Evolutionary conservation across 148 eudicot genomes (phyloP).

Genomic region (Cornus kousa): DNA sequence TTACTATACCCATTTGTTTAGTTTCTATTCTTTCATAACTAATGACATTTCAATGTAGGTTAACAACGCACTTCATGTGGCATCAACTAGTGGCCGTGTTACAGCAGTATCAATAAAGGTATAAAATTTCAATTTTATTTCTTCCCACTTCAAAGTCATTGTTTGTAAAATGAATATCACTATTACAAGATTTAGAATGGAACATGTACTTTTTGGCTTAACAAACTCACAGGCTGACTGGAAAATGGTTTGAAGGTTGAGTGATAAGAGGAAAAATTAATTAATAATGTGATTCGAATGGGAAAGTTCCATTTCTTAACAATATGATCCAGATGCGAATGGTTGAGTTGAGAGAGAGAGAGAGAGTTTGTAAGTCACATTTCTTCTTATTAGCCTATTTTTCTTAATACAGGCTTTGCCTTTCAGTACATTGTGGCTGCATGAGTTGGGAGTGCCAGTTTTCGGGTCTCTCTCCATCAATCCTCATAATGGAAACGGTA

Average conservation of each 20-base stretch:
- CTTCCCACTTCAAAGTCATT: not conserved
- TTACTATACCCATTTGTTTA: not conserved
- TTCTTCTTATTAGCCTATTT: conserved; percentile 1
- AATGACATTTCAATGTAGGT: conserved; percentile 24
- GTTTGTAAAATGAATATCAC: not conserved
- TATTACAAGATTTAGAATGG: not conserved
- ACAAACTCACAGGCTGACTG: not conserved
- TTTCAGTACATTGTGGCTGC: conserved; percentile 56
- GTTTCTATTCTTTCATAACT: not conserved
- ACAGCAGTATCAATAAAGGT: conserved; percentile 66
- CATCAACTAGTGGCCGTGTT: conserved; percentile 73
- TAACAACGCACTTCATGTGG: conserved; percentile 54
- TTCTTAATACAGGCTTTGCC: conserved; percentile 30
- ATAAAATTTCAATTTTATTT: not conserved
- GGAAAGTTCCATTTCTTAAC: not conserved
- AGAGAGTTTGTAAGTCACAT: not conserved
- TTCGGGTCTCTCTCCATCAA: conserved; percentile 75
- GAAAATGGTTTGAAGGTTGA: not conserved
- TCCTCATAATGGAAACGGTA: conserved; percentile 45
- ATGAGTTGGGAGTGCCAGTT: conserved; percentile 69
- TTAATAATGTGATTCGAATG: not conserved
- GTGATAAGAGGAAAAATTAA: not conserved
- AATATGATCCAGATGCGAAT: not conserved
- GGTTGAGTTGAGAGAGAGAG: not conserved
- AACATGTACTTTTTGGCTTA: not conserved